Evolutionary conservation across 768 basidiomycete species (phyloP).

Genomic region (Serendipita vermifera): DNA sequence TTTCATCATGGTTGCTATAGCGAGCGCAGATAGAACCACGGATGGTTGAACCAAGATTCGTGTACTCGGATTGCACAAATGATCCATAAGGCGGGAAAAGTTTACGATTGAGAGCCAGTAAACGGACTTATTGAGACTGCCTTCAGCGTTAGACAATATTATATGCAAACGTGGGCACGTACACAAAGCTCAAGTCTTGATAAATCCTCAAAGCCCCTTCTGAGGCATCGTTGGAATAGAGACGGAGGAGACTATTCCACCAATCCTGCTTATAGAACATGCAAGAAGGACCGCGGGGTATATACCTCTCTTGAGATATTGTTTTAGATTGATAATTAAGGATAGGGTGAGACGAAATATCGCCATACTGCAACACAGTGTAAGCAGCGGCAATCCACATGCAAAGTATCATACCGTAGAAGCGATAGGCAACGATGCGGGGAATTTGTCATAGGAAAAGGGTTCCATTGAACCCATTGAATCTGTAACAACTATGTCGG

Average conservation of each 20-base stretch:
- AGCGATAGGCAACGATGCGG: too few species aligned
- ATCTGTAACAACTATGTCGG: too few species aligned
- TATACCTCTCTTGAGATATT: conserved; percentile 9
- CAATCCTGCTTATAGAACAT: conserved; percentile 29
- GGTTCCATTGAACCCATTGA: too few species aligned
- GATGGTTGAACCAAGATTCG: conserved; percentile 53
- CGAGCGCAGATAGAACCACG: conserved; percentile 53
- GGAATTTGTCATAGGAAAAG: too few species aligned
- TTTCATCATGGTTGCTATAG: conserved; percentile 57
- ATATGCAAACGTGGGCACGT: conserved; percentile 16
- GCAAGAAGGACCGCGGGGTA: conserved; percentile 19
- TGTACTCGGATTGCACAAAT: conserved; percentile 38
- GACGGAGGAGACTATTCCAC: conserved; percentile 38
- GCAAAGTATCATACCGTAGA: too few species aligned
- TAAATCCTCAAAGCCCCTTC: conserved; percentile 29
- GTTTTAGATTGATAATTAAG: too few species aligned
- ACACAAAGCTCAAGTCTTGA: conserved; percentile 42
- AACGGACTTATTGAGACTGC: conserved; percentile 48
- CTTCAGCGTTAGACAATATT: neutral
- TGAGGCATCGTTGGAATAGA: conserved; percentile 30
- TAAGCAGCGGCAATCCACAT: too few species aligned
- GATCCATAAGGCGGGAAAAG: conserved; percentile 37
- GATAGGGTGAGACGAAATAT: too few species aligned
- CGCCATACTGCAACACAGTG: too few species aligned
- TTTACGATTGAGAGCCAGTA: conserved; percentile 63